Evolutionary conservation across 257 asterid genomes (phyloP).

Genomic region (Sherardia arvensis): DNA sequence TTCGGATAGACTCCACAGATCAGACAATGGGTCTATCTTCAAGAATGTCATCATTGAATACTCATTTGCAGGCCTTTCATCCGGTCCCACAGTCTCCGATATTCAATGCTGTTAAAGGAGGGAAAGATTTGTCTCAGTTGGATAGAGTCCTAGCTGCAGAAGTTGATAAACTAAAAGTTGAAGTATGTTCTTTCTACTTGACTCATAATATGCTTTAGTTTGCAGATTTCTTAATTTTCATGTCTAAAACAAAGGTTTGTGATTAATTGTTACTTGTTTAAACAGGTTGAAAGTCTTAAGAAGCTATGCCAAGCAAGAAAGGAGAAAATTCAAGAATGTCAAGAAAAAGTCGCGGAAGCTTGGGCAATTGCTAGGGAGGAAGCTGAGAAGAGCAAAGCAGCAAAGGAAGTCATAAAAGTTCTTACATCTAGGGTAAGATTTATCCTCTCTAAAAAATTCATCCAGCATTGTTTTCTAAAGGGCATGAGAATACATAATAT

Average conservation of each 20-base stretch:
- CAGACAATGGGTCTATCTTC: slow-evolving; percentile 9
- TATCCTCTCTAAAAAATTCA: neutral
- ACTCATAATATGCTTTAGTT: neutral
- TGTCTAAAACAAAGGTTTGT: neutral
- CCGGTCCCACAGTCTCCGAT: slow-evolving; percentile 5
- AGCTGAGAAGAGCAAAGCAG: slow-evolving; percentile 40
- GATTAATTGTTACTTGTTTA: neutral
- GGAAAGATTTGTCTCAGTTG: slow-evolving; percentile 15
- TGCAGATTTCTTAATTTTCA: too few species aligned
- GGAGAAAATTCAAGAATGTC: slow-evolving; percentile 33
- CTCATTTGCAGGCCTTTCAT: slow-evolving; percentile 14
- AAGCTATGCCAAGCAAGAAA: slow-evolving; percentile 27
- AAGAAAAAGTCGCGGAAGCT: slow-evolving; percentile 28
- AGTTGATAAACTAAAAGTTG: slow-evolving; percentile 27
- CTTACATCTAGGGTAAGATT: slow-evolving; percentile 35
- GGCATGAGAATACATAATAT: neutral
- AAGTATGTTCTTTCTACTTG: slow-evolving; percentile 21
- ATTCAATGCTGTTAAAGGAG: slow-evolving; percentile 9
- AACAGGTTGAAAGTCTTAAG: slow-evolving; percentile 30
- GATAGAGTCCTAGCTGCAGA: slow-evolving; percentile 23
- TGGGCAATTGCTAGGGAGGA: slow-evolving; percentile 45
- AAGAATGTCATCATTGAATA: slow-evolving; percentile 10
- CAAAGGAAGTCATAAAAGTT: slow-evolving; percentile 41
- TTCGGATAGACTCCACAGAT: slow-evolving; percentile 14
- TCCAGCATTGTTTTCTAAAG: neutral